These are phyloP conservation scores for Nitzschia sp. DNA, from an alignment of 108 stramenopile species.

Conservation along the genomic window DNA sequence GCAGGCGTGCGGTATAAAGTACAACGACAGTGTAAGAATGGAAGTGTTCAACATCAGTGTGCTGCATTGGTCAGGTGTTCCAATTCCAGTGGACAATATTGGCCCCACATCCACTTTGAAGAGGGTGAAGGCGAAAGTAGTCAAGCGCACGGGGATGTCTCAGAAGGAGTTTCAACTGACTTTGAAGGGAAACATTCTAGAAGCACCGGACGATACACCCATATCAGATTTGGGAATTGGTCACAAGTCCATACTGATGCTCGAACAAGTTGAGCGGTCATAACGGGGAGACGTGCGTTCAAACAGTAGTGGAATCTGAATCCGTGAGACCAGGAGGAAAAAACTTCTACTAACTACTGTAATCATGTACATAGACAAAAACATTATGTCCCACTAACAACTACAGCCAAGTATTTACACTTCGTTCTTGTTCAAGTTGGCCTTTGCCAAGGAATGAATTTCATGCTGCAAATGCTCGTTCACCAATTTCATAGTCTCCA, in stretches of 20 bases:
- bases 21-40: constrained; percentile 3
- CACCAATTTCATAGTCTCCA: constrained; percentile 73
- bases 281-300: too few relatives aligned
- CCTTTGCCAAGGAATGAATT: constrained; percentile 40
- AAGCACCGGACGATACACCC: too few relatives aligned
- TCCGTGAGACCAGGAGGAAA: too few relatives aligned
- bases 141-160: background rate
- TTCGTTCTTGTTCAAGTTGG: constrained; percentile 47
- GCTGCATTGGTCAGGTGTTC: constrained; percentile 3
- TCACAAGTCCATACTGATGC: constrained; percentile 7
- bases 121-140: constrained; percentile 7
- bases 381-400: too few relatives aligned
- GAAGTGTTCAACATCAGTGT: constrained; percentile 11
- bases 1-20: constrained; percentile 2
- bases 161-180: background rate
- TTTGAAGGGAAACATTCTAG: constrained; percentile 1
- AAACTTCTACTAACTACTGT: too few relatives aligned
- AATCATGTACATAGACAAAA: too few relatives aligned
- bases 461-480: constrained; percentile 66
- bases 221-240: background rate
- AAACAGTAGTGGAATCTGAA: too few relatives aligned
- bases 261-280: background rate
- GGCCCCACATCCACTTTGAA: background rate
- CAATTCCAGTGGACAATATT: constrained; percentile 9
- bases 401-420: constrained; percentile 28